These are phyloP conservation scores for Yarrowia hollandica DNA, from an alignment of 805 yeast species.

Conservation along the genomic window DNA sequence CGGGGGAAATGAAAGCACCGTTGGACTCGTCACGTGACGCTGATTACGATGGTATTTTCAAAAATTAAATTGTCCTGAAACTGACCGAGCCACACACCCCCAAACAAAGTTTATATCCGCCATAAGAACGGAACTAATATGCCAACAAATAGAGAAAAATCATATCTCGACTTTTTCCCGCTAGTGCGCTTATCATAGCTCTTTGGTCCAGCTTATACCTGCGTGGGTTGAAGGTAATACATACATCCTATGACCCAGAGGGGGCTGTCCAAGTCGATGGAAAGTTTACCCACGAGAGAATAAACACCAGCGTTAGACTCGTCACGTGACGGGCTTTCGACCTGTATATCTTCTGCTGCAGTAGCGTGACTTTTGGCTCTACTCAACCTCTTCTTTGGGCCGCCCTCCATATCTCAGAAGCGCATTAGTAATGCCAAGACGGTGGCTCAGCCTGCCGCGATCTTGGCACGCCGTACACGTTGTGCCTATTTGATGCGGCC, in stretches of 20 bases:
- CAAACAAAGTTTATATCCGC: too few species aligned
- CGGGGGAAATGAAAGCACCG: neutral
- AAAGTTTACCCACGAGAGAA: neutral
- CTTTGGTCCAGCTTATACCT: neutral
- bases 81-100: neutral
- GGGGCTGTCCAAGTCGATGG: neutral
- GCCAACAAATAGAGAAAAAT: too few species aligned
- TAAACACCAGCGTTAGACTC: neutral
- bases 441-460: neutral
- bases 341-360: neutral
- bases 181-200: neutral
- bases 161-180: neutral
- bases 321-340: neutral
- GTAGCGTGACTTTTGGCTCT: neutral
- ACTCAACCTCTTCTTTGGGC: too few species aligned
- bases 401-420: too few species aligned
- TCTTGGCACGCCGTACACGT: neutral
- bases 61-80: neutral
- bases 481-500: neutral
- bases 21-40: neutral
- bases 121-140: neutral
- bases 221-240: neutral
- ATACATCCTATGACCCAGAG: neutral
- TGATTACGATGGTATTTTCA: neutral
- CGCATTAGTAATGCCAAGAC: constrained; percentile 1